Evolutionary conservation across 2,329 filamentous ascomycete genomes (phyloP), one percentile per base, ranked within the genome.

Genomic region (Trematosphaeria pertusa): DNA sequence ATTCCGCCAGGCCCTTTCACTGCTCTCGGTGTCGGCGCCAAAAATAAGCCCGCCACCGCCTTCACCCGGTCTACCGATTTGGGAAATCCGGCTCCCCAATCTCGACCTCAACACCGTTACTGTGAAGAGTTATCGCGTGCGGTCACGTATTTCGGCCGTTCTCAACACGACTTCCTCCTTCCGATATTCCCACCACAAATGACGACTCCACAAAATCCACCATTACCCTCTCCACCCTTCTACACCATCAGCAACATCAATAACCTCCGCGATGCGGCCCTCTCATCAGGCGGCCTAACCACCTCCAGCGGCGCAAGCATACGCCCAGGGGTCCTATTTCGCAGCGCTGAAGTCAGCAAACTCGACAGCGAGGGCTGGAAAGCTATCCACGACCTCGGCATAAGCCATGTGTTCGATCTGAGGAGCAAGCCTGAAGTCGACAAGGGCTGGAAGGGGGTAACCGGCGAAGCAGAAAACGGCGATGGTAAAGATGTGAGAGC

Each of bases 371-470:
- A 28, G 0, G 67, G 54, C 11, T 70, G 67, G 62, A 30, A 39
- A 2, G 22, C 48, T 9, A 14, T 71, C 0, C 41, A 75, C 21
- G 57, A 67, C 4, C 73, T 89, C 42, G 79, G 81, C n/a, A n/a
- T n/a, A 55, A 78, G 75, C 18, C 76, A 80, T 52, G 79, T 89
- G 40, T 91, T 85, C 65, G 88, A 91, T 72, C 75, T 91, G 8
- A 81, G 88, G 43, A 87, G 83, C 19, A 69, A 72, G 14, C 73
- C 75, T 14, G 86, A 89, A 72, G 81, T 88, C 41, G 70, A 80
- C 44, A 68, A 71, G 19, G 68, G 58, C 1, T 65, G 60, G 60
- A 47, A 45, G 0, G 61, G 55, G 3, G 45, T 61, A 19, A 49
- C 55, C 0, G 59, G 56, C 8, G 59, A 61, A 18, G 59, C 58